Evolutionary conservation across 2,329 filamentous ascomycete genomes (phyloP).

Genomic region (Venturia carpophila): DNA sequence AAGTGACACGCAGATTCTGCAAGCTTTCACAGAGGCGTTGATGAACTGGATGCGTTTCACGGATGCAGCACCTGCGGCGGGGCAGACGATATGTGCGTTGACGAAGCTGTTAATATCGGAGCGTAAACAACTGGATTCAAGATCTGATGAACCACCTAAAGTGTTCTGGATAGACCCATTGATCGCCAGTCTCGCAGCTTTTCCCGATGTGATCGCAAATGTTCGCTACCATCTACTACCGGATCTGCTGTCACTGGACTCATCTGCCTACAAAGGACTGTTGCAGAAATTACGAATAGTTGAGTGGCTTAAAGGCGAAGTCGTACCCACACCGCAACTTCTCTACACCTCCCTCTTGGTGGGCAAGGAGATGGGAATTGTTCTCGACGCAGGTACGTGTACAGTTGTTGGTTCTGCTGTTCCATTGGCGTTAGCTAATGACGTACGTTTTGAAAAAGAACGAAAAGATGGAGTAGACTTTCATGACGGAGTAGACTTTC

Average conservation of each 20-base stretch:
- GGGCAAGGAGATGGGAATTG: slow-evolving; percentile 40
- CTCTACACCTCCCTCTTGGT: slow-evolving; percentile 36
- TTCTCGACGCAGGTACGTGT: slow-evolving; percentile 33
- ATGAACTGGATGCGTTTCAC: slow-evolving; percentile 19
- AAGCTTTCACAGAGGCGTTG: not conserved
- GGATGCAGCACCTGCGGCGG: slow-evolving; percentile 29
- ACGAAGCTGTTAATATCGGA: slow-evolving; percentile 25
- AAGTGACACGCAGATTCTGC: slow-evolving; percentile 18
- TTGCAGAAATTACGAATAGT: slow-evolving; percentile 33
- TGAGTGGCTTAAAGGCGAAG: slow-evolving; percentile 20
- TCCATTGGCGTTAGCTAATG: not conserved
- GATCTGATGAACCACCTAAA: slow-evolving; percentile 6
- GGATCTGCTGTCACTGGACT: slow-evolving; percentile 37
- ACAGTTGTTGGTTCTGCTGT: not conserved
- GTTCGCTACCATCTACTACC: slow-evolving; percentile 42
- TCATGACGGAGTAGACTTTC: slow-evolving; percentile 19
- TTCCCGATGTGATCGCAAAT: slow-evolving; percentile 32
- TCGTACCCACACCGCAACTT: slow-evolving; percentile 20
- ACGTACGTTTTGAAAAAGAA: not conserved
- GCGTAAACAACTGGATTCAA: not conserved
- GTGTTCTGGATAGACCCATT: slow-evolving; percentile 36
- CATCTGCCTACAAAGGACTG: slow-evolving; percentile 34
- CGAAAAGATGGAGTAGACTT: slow-evolving; percentile 1
- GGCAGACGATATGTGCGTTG: slow-evolving; percentile 25
- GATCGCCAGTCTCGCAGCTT: slow-evolving; percentile 26